phyloP scores from a whole-genome alignment of 163 green algal species.

The Scenedesmus sp. region DNA sequence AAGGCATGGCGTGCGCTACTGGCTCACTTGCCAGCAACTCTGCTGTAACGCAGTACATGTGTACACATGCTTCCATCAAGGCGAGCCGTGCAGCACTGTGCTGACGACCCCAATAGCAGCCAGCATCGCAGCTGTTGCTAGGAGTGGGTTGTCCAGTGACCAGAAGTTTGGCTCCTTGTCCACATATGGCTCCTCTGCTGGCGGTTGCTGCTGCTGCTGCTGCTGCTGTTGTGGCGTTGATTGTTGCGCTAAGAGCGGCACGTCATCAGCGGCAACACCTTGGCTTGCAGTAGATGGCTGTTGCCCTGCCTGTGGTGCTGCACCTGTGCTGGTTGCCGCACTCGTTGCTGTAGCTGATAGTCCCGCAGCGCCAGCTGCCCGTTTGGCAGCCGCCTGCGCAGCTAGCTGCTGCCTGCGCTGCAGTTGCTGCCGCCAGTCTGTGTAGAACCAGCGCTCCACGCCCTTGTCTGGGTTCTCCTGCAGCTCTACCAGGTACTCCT shows the following conservation, averaged over 20 bases:
- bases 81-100: neutral
- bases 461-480: neutral
- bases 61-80: neutral
- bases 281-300: neutral
- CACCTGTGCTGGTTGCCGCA: neutral
- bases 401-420: slow-evolving; percentile 38
- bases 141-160: slow-evolving; percentile 52
- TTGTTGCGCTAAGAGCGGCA: neutral
- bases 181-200: neutral
- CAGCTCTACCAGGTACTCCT: slow-evolving; percentile 43
- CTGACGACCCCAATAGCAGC: neutral
- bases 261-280: neutral
- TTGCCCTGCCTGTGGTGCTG: neutral
- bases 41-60: neutral
- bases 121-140: slow-evolving; percentile 43
- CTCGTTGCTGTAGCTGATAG: neutral
- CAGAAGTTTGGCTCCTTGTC: slow-evolving; percentile 46
- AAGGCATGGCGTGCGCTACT: neutral
- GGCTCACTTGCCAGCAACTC: neutral
- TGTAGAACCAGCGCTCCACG: slow-evolving; percentile 52
- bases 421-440: slow-evolving; percentile 50
- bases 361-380: neutral
- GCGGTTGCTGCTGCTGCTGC: neutral
- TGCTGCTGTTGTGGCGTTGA: neutral
- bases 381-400: slow-evolving; percentile 27